A percentile compares a stretch with the other conserved stretches of the same genome.
Evolutionary conservation across 345 rosid genomes (phyloP).

Genomic region (Tarenaya hassleriana): DNA sequence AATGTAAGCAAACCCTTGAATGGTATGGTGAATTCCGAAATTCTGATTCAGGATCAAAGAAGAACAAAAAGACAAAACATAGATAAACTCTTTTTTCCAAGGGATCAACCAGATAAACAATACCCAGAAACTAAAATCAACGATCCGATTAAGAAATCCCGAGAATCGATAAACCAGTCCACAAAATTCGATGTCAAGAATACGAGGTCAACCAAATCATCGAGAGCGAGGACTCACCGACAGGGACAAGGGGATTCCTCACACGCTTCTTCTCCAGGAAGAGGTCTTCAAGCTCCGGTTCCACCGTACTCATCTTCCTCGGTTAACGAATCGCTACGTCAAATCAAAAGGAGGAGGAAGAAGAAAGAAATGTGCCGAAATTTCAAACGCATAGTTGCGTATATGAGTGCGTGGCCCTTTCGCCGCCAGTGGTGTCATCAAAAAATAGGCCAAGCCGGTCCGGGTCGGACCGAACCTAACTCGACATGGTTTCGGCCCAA

Average conservation of each 20-base stretch:
- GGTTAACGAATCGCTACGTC: neutral
- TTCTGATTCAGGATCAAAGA: neutral
- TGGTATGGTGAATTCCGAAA: neutral
- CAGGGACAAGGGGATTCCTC: constrained; percentile 68
- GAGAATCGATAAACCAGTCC: neutral
- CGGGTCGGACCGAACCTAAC: too few relatives aligned
- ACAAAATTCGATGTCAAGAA: neutral
- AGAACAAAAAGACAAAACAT: neutral
- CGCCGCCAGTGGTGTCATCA: too few relatives aligned
- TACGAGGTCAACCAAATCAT: neutral
- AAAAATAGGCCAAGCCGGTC: too few relatives aligned
- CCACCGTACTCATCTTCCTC: constrained; percentile 38
- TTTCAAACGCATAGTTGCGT: neutral
- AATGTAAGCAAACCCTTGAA: neutral
- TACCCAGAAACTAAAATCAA: neutral
- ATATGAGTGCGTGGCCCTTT: constrained; percentile 25
- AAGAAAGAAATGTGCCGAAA: neutral
- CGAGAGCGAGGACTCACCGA: constrained; percentile 35
- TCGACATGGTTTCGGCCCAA: too few relatives aligned
- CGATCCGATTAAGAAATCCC: neutral
- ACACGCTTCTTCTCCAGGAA: constrained; percentile 52
- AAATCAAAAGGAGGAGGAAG: neutral
- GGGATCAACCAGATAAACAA: neutral
- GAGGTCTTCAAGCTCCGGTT: constrained; percentile 51
- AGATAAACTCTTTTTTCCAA: neutral